Percentiles rank a stretch among this genome's conserved stretches.
Conservation (phyloP, 192 early-diverging fungal genomes). For the Backusella mclennaniae region DNA sequence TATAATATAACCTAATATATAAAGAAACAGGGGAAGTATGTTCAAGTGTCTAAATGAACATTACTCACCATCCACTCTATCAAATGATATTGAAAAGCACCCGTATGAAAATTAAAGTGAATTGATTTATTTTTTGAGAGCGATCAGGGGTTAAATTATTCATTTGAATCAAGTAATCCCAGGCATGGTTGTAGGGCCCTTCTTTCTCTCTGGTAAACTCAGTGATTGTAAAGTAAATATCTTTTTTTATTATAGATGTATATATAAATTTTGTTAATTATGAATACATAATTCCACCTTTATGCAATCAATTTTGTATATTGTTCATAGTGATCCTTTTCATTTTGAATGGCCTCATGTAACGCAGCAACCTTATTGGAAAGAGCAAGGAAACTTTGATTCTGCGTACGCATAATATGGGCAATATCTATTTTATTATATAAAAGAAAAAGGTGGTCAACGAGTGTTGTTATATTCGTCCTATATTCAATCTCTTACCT, state of each 20-base stretch:
- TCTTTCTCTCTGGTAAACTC: neutral
- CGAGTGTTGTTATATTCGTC: neutral
- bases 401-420: constrained; percentile 26
- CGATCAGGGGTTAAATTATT: too few relatives aligned
- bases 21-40: too few relatives aligned
- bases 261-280: neutral
- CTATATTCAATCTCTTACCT: neutral
- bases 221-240: neutral
- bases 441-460: neutral
- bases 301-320: constrained; percentile 14
- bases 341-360: constrained; percentile 21
- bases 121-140: too few relatives aligned
- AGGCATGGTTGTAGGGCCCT: neutral
- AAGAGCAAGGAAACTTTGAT: constrained; percentile 29
- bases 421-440: constrained; percentile 22
- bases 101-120: too few relatives aligned
- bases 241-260: neutral
- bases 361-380: constrained; percentile 25
- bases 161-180: too few relatives aligned
- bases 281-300: neutral
- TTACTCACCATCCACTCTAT: too few relatives aligned
- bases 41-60: too few relatives aligned
- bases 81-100: too few relatives aligned
- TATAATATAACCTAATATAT: too few relatives aligned
- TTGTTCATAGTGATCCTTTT: constrained; percentile 16